Base-by-base conservation (phyloP, 805 yeast genomes). In the Clavispora asparagi region DNA sequence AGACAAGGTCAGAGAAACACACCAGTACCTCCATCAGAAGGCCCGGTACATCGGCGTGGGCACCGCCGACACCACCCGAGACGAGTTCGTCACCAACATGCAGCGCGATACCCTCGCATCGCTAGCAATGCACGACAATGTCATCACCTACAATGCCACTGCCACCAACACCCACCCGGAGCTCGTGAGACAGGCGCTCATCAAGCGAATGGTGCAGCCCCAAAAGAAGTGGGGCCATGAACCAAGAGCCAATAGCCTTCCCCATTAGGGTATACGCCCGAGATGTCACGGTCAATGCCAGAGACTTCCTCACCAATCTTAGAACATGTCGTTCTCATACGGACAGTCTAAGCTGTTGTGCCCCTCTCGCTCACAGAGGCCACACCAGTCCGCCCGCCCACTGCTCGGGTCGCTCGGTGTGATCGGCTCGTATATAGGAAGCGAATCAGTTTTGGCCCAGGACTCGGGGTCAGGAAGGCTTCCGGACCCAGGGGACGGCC, bases 331-430 rank as follows among this genome's bases (percentile, higher is more conserved):
- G 53, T 79, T 78, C 54, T 84, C 95, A 60, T 79, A 89, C 0
- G 97, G 97, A 65, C 99, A 92, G 46, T 89, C 89, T 28, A 83
- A 72, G 52, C 94, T 85, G 41, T 82, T 83, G 60, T 92, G 99
- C 0, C 98, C 99, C 39, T 80, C 82, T 45, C 88, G 71, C 62
- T 92, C 98, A 67, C 99, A 92, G 44, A 89, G 71, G 0, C 95
- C 96, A 68, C 99, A 92, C 96, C 97, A 92, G 51, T 79, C 74
- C 26, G 69, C 69, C 39, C 91, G 74, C 1, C 96, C 96, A 2
- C 80, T 81, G 0, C 90, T 73, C 0, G 91, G 85, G 60, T 88
- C 94, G 12, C 65, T 59, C 17, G 65, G 63, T 1, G 55, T 60
- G 4, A 69, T 67, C 0, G 88, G 85, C 35, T 66, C 62, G 47